Base-by-base conservation (phyloP, 139 green algal species). In the Tetratostichococcus sp. region DNA sequence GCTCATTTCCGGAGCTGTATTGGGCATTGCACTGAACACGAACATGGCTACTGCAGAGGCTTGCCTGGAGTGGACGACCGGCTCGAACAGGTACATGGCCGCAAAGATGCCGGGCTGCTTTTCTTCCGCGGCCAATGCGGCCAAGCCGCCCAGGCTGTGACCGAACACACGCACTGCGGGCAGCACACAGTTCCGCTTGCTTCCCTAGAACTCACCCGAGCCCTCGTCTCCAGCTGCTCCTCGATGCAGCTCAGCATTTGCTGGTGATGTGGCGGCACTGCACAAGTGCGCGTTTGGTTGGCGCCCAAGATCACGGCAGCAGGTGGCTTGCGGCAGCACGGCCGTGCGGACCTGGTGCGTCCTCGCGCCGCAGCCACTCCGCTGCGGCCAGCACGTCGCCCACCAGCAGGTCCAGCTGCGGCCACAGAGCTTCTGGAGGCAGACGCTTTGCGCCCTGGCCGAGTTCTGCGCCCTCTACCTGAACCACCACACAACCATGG, bases 21-120 rank as follows among this genome's bases (percentile, higher is more conserved):
- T 6, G 11, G 6, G 39, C 39, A 50, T 6, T 50, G 39, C 39
- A 6, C 11, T 11, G 39, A 50, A 50, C 39, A 50, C 39, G 6
- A 25, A 58, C 32, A 58, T 35, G 32, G n/a, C 25, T 21, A 50
- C 39, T 23, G 32, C n/a, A 58, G 33, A 28, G 22, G 5, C 31
- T 72, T 33, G 35, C 32, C 2, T 3, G 32, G 1, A 3, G 22
- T 57, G n/a, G 14, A 43, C 17, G 5, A 58, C 32, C 1, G 67
- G 67, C 32, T 72, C 67, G 32, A 33, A 72, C 17, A 72, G 32
- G 67, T 72, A 72, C 67, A 72, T 72, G 67, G 67, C 67, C 17
- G n/a, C 26, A 26, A 72, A 72, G 1, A 33, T 72, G 8, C 32
- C 32, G 0, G 67, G 67, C 32, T 28, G 31, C 17, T 22, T 25